phyloP scores from a whole-genome alignment of 73 alveolate genomes.

The Paramecium bursaria region DNA sequence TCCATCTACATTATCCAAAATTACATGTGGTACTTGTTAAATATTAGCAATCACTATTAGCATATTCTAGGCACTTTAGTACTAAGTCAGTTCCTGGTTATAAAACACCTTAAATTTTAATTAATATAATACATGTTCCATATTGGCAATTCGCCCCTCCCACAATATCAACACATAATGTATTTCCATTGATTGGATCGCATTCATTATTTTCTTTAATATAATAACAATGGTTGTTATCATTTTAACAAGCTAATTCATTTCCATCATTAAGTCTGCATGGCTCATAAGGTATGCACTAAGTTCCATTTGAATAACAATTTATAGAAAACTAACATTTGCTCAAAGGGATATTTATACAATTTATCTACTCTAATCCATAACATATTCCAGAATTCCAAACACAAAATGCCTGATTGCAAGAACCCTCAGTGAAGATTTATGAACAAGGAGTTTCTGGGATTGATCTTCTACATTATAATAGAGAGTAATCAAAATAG shows the following conservation, averaged over 20 bases:
- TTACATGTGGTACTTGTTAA: constrained; percentile 3
- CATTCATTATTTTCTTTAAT: not conserved
- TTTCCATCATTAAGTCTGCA: constrained; percentile 11
- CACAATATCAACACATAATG: not conserved
- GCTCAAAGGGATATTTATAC: not conserved
- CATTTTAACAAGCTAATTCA: constrained; percentile 4
- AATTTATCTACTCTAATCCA: not conserved
- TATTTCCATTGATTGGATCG: constrained; percentile 5
- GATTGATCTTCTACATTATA: not conserved
- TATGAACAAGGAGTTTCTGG: not conserved
- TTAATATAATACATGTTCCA: constrained; percentile 11
- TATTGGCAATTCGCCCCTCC: constrained; percentile 50
- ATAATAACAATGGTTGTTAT: constrained; percentile 5
- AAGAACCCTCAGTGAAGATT: not conserved
- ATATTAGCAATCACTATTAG: constrained; percentile 12
- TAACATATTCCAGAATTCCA: not conserved
- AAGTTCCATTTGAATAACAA: not conserved
- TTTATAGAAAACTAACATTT: not conserved
- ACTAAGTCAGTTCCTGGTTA: constrained; percentile 5
- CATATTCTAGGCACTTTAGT: constrained; percentile 33
- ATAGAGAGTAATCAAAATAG: not conserved
- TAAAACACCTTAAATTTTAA: constrained; percentile 15
- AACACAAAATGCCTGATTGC: not conserved
- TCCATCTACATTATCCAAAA: constrained; percentile 56
- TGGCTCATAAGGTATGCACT: not conserved